These are phyloP conservation scores for Nicotiana sylvestris DNA, from an alignment of 257 asterid genomes.

Conservation along the genomic window DNA sequence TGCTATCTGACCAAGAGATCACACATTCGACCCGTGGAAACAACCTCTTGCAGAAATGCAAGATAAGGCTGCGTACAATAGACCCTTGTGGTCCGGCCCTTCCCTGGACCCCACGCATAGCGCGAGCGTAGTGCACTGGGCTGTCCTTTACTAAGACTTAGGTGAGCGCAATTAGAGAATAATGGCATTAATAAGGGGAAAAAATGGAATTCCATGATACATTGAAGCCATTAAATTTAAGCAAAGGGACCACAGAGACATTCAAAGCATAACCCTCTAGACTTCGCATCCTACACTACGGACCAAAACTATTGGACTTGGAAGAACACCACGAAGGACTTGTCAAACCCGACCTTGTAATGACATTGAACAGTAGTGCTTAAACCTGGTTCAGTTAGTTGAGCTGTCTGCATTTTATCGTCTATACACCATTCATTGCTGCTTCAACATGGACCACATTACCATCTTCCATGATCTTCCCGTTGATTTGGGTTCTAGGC, in stretches of 20 bases:
- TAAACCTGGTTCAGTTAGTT: conserved; percentile 6
- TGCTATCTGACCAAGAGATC: too few relatives aligned
- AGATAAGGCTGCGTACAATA: too few relatives aligned
- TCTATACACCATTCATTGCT: conserved; percentile 28
- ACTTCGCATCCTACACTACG: conserved; percentile 17
- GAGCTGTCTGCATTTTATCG: neutral
- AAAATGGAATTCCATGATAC: conserved; percentile 20
- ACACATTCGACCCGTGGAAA: too few relatives aligned
- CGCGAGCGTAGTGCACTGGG: too few relatives aligned
- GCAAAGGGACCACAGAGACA: conserved; percentile 1
- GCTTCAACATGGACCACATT: conserved; percentile 34
- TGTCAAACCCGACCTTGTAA: neutral
- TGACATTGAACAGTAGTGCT: neutral
- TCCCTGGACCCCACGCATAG: too few relatives aligned
- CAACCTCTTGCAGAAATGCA: too few relatives aligned
- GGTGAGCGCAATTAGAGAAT: neutral
- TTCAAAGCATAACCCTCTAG: conserved; percentile 10
- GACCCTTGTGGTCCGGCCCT: too few relatives aligned
- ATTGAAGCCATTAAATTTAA: conserved; percentile 18
- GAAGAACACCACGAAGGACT: neutral
- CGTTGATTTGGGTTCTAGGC: conserved; percentile 49
- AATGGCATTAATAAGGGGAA: conserved; percentile 5
- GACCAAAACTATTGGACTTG: conserved; percentile 9
- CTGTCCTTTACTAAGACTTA: neutral
- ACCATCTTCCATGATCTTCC: conserved; percentile 44